Evolutionary conservation across 2,329 filamentous ascomycete genomes (phyloP).

Genomic region (Dactylellina haptotyla): DNA sequence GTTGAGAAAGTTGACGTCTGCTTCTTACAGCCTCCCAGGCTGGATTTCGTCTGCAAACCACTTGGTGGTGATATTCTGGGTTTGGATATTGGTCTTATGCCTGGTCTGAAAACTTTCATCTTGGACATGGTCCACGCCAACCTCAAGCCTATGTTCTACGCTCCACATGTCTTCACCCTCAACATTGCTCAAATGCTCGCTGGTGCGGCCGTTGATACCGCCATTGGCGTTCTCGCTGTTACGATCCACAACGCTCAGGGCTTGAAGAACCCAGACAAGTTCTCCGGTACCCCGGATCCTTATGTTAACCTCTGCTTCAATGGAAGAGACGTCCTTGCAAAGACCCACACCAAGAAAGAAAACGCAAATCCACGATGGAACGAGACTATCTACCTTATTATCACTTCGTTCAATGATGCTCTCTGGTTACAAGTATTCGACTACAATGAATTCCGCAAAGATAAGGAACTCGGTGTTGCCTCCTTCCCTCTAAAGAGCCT

Average conservation of each 20-base stretch:
- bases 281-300: conserved; percentile 89
- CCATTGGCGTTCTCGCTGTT: conserved; percentile 90
- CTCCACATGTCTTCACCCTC: conserved; percentile 95
- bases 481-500: conserved; percentile 86
- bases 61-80: conserved; percentile 93
- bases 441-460: conserved; percentile 94
- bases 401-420: conserved; percentile 88
- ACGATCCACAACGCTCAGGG: conserved; percentile 91
- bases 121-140: conserved; percentile 95
- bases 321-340: conserved; percentile 79
- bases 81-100: conserved; percentile 99
- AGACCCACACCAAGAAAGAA: conserved; percentile 87
- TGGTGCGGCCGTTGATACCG: conserved; percentile 91
- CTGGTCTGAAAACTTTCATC: conserved; percentile 91
- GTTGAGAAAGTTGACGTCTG: conserved; percentile 94
- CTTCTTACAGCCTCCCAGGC: conserved; percentile 86
- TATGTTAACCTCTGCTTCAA: conserved; percentile 89
- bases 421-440: conserved; percentile 87
- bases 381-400: conserved; percentile 93
- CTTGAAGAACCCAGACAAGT: conserved; percentile 94
- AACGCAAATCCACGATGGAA: conserved; percentile 91
- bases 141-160: conserved; percentile 96
- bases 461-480: conserved; percentile 89
- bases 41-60: conserved; percentile 98
- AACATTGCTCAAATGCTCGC: conserved; percentile 98